Conservation (phyloP, 805 yeast genomes). For the Ogataea salicorniae region DNA sequence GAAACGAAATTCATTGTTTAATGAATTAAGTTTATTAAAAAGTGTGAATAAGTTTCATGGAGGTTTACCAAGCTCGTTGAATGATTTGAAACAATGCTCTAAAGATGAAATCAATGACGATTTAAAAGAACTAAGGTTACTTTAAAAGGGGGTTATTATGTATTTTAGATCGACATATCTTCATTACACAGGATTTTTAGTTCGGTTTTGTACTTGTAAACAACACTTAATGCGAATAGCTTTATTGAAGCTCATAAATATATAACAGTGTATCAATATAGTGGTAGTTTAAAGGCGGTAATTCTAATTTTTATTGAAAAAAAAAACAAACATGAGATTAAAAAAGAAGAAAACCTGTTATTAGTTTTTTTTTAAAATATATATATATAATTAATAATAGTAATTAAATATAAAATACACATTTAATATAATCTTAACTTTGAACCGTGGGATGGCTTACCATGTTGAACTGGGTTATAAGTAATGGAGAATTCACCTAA, state of each 20-base stretch:
- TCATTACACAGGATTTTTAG: no score
- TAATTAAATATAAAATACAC: conserved; percentile 8
- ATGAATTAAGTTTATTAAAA: conserved; percentile 63
- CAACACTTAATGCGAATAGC: no score
- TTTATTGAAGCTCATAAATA: no score
- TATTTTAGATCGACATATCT: no score
- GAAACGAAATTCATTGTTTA: conserved; percentile 60
- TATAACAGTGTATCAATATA: no score
- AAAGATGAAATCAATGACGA: conserved; percentile 75
- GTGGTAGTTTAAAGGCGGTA: no score
- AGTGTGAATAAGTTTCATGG: conserved; percentile 57
- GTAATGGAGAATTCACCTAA: conserved; percentile 99
- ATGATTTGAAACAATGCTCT: conserved; percentile 56
- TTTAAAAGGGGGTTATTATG: no score
- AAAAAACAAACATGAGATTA: no score
- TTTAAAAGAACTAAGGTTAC: conserved; percentile 54
- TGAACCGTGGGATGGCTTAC: conserved; percentile 44
- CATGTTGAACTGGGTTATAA: conserved; percentile 99
- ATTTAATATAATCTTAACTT: conserved; percentile 33
- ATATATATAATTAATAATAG: conserved; percentile 7
- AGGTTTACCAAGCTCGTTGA: conserved; percentile 79
- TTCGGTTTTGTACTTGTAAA: no score
- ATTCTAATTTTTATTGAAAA: no score
- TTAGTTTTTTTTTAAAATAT: conserved; percentile 3
- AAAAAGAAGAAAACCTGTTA: not conserved